phyloP scores from a whole-genome alignment of 805 yeast genomes.

The Teunomyces pallodes region DNA sequence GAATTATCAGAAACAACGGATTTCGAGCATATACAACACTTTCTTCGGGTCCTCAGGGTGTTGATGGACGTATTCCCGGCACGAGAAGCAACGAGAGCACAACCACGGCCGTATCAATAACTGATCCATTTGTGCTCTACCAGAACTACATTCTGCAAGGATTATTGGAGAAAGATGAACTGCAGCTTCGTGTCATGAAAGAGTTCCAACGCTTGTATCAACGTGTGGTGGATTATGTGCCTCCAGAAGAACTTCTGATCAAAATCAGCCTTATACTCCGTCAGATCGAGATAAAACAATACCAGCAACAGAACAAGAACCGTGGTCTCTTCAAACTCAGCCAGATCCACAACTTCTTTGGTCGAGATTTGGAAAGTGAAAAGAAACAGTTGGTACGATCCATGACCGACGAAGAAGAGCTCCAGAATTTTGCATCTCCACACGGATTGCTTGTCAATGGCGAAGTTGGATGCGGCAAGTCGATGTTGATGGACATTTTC shows the following conservation, averaged over 20 bases:
- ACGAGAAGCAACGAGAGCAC: conserved; percentile 32
- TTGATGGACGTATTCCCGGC: conserved; percentile 35
- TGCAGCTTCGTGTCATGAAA: conserved; percentile 60
- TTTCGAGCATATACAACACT: background rate
- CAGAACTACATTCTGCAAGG: conserved; percentile 53
- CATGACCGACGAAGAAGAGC: conserved; percentile 60
- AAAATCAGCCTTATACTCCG: conserved; percentile 39
- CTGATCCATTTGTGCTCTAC: conserved; percentile 64
- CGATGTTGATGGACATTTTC: conserved; percentile 71
- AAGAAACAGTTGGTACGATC: conserved; percentile 45
- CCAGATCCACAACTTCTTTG: conserved; percentile 18
- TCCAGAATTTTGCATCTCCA: conserved; percentile 53
- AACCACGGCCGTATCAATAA: conserved; percentile 38
- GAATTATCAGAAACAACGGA: background rate
- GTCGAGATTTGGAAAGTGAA: conserved; percentile 28
- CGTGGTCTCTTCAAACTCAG: conserved; percentile 12
- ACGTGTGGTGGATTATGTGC: conserved; percentile 57
- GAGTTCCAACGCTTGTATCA: conserved; percentile 61
- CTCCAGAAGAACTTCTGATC: conserved; percentile 47
- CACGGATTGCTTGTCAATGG: conserved; percentile 64
- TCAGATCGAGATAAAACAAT: conserved; percentile 33
- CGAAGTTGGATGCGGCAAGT: conserved; percentile 73
- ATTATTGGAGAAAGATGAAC: conserved; percentile 49
- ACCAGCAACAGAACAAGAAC: conserved; percentile 16
- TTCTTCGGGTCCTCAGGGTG: conserved; percentile 35